Base-by-base conservation (phyloP, 2,329 filamentous ascomycete genomes). In the Cladosporium sp. region DNA sequence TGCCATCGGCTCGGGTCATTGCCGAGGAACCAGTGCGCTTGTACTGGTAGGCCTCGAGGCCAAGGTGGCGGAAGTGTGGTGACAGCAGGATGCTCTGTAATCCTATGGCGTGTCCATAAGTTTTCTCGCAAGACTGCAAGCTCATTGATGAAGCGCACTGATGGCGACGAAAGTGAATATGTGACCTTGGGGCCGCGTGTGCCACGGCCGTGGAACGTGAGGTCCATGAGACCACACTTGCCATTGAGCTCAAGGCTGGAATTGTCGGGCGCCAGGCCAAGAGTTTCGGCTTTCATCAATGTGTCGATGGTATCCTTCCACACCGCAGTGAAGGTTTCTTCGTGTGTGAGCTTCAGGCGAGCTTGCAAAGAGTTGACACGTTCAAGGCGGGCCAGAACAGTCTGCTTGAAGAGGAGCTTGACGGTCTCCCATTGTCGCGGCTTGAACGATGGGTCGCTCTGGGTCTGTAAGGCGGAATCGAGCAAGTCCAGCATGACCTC, bases 81-180 rank as follows among this genome's bases (percentile, higher is more conserved):
- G 6, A 68, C 69, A 21, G 70, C 70, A 14, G 77, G 72, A 64
- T 71, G 61, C 3, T 65, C 38, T 11, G 36, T 71, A 2, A 69
- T 65, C 36, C 78, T 74, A 52, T 74, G 51, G 5, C 66, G 65
- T 6, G 24, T 55, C 78, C 78, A 80, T 0, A 78, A 58, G 3
- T 71, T 44, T 58, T 80, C 68, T 51, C 78, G 73, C 8, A 68
- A 69, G 66, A 68, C 70, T 30, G 78, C 77, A 32, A 80, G 69
- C 24, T 75, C 69, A 59, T 80, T 76, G 1, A 80, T 55, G 59
- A 80, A 80, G 3, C 59, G 71, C 58, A 74, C 74, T 0, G 71
- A 74, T 1, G 74, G 71, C 5, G 68, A 58, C 1, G 68, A 66
- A 15, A 63, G 67, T 4, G 70, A 30, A 21, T 67, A 63, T 0